These are phyloP conservation scores for Aspergillus ibericus DNA, from an alignment of 2,329 filamentous ascomycete genomes.

Conservation along the genomic window DNA sequence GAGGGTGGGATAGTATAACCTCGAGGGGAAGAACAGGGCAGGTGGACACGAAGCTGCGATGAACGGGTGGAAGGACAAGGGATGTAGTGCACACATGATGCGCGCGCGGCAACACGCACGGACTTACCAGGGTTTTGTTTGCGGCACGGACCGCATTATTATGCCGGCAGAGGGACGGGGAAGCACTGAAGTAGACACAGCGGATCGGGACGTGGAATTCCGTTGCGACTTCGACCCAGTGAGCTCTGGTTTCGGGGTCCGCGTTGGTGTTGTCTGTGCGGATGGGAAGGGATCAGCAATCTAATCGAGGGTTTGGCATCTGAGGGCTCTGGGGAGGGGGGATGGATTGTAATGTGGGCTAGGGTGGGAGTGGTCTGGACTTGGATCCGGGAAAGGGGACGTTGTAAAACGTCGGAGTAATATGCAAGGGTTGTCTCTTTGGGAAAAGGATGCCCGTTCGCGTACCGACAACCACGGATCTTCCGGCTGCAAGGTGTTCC, in stretches of 20 bases:
- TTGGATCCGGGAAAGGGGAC: neutral
- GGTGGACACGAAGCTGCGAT: neutral
- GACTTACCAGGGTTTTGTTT: conserved; percentile 44
- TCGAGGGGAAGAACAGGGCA: neutral
- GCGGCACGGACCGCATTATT: conserved; percentile 82
- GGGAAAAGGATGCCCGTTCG: conserved; percentile 16
- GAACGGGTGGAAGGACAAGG: neutral
- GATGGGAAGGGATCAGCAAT: neutral
- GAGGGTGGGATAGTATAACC: neutral
- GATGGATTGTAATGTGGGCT: conserved; percentile 1
- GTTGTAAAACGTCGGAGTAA: conserved; percentile 15
- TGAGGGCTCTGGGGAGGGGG: neutral
- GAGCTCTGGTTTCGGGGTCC: conserved; percentile 70
- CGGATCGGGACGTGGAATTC: conserved; percentile 73
- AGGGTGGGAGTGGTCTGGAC: conserved; percentile 1
- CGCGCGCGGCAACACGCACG: neutral
- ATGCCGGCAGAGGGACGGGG: conserved; percentile 71
- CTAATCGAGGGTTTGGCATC: neutral
- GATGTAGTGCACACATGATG: neutral
- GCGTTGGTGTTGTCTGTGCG: conserved; percentile 89
- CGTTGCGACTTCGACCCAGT: conserved; percentile 75
- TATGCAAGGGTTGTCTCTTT: conserved; percentile 17
- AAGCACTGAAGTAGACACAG: conserved; percentile 80
- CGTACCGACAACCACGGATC: conserved; percentile 76
- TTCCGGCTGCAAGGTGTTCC: conserved; percentile 62